phyloP scores from a whole-genome alignment of 495 filamentous ascomycete species.

The Jackrogersella multiformis region DNA sequence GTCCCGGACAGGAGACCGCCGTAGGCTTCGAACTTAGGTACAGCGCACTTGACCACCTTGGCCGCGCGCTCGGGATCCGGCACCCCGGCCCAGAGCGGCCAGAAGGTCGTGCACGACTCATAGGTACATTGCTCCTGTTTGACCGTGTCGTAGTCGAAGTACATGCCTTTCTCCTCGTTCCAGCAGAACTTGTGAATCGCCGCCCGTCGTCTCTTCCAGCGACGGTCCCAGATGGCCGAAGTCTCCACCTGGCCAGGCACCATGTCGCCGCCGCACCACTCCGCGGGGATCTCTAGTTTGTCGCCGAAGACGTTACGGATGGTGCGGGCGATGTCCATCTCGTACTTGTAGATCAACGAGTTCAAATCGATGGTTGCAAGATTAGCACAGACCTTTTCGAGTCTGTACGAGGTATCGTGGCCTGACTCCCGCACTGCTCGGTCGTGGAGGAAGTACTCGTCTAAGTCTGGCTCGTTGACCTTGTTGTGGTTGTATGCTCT shows the following conservation, averaged over 20 bases:
- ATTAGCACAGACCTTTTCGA: slow-evolving; percentile 87
- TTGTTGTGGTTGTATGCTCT: slow-evolving; percentile 79
- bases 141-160: slow-evolving; percentile 92
- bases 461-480: slow-evolving; percentile 86
- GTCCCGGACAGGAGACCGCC: slow-evolving; percentile 93
- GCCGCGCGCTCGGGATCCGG: slow-evolving; percentile 81
- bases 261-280: slow-evolving; percentile 73
- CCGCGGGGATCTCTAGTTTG: slow-evolving; percentile 75
- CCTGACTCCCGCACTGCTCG: slow-evolving; percentile 95
- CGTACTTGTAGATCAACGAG: slow-evolving; percentile 93
- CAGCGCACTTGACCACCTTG: slow-evolving; percentile 73
- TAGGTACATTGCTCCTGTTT: slow-evolving; percentile 79
- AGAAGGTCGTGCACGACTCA: slow-evolving; percentile 91
- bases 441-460: slow-evolving; percentile 95
- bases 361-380: slow-evolving; percentile 95
- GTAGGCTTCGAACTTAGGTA: slow-evolving; percentile 85
- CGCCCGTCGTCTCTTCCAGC: slow-evolving; percentile 78
- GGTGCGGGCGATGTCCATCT: slow-evolving; percentile 84
- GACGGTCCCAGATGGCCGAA: slow-evolving; percentile 87
- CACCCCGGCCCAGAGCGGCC: slow-evolving; percentile 94
- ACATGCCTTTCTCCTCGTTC: slow-evolving; percentile 91
- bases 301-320: slow-evolving; percentile 87
- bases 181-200: slow-evolving; percentile 89
- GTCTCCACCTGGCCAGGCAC: slow-evolving; percentile 72
- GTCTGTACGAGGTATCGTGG: slow-evolving; percentile 92